Evolutionary conservation across 495 filamentous ascomycete species (phyloP), one percentile per base, ranked within the genome.

Genomic region (Jackrogersella multiformis): DNA sequence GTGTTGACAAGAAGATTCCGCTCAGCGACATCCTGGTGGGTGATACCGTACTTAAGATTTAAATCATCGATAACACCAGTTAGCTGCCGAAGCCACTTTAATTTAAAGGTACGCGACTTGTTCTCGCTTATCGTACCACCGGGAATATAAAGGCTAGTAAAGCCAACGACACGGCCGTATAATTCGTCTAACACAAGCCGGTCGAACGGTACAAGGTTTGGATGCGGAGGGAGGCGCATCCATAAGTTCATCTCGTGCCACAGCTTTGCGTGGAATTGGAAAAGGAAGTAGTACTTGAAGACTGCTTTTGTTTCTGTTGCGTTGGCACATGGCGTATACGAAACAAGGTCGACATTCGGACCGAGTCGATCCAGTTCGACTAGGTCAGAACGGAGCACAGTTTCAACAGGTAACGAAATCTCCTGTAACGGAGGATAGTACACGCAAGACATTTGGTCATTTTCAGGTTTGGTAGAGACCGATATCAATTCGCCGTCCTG

Each of bases 1-100:
- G 76, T 32, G 53, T 77, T n/a, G 53, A 80, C 53, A 32, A 82
- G 69, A 4, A 81, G 68, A 54, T 82, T 82, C 15, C 72, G 73
- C 1, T 73, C 51, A 28, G 75, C 68, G 59, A 81, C 75, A 44
- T 81, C 76, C 71, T 79, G 70, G 71, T 80, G 77, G 32, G 72
- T 68, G 35, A 82, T 74, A 16, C 80, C 78, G 13, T 72, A 38
- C 61, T 73, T 56, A 20, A 81, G 66, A 56, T 81, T 81, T 5
- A 82, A 69, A 34, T 74, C 74, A 64, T 81, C 78, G 23, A 81
- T 69, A 28, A 79, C 42, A 44, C 64, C 26, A 8, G 68, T 78
- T 41, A 81, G 70, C 62, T 81, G 73, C 38, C 74, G 32, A 12
- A 80, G 55, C 74, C 72, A 81, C 36, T 77, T 65, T 16, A 80